Percentiles rank a stretch among this genome's conserved stretches.
These are phyloP conservation scores for Achaetomiella virescens DNA, from an alignment of 495 filamentous ascomycete genomes.

Conservation along the genomic window DNA sequence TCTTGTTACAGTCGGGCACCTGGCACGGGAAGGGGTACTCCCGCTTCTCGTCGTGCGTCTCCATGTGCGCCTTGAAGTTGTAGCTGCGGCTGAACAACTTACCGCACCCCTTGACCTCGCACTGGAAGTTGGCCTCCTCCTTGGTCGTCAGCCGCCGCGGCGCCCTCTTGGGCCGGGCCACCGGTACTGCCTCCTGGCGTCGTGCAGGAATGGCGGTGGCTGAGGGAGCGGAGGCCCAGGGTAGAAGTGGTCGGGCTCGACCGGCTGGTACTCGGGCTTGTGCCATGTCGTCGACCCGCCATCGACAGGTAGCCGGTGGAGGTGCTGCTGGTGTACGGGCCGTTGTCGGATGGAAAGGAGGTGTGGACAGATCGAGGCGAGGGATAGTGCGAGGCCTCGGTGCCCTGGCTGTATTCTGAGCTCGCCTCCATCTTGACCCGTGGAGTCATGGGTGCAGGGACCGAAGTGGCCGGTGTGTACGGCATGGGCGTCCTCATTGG, in stretches of 20 bases:
- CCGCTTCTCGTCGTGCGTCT: conserved; percentile 75
- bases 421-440: conserved; percentile 47
- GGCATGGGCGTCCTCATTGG: conserved; percentile 30
- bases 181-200: conserved; percentile 33
- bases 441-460: conserved; percentile 32
- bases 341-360: conserved; percentile 33
- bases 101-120: conserved; percentile 63
- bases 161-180: conserved; percentile 37
- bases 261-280: conserved; percentile 41
- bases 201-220: conserved; percentile 24
- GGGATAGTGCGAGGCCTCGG: conserved; percentile 43
- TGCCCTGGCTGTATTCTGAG: conserved; percentile 34
- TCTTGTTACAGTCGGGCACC: conserved; percentile 58
- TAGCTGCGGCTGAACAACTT: conserved; percentile 80
- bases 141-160: conserved; percentile 58
- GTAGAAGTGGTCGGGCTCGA: conserved; percentile 40
- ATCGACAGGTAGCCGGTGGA: conserved; percentile 44
- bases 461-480: conserved; percentile 34
- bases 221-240: conserved; percentile 22
- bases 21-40: conserved; percentile 65
- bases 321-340: conserved; percentile 30
- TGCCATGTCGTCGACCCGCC: conserved; percentile 42
- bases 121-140: conserved; percentile 71
- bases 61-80: conserved; percentile 87
- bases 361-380: conserved; percentile 42